Evolutionary conservation across 768 basidiomycete species (phyloP), one percentile per base, ranked within the genome.

Genomic region (Rossbeevera mucosa): DNA sequence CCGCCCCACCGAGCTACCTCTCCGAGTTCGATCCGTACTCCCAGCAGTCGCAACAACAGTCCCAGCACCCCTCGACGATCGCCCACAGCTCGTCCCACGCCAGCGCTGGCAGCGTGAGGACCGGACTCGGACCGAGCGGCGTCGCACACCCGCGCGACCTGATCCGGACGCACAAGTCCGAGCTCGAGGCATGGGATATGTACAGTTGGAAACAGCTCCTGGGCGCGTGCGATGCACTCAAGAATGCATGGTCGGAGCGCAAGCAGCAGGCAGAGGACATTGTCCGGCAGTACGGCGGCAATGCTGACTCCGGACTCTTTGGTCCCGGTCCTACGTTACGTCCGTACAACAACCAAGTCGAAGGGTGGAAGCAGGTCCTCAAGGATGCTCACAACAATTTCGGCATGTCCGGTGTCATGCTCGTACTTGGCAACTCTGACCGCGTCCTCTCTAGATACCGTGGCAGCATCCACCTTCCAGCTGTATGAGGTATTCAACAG

Each of bases 171-270:
- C 79, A 89, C 65, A 90, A 89, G 57, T 62, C 72, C 0, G 80
- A 82, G 64, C 73, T 91, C 24, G 89, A 89, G 57, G 71, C 77
- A 7, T 90, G 88, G 88, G 84, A 89, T 58, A 31, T 68, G 7
- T 80, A 78, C 51, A 70, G 83, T 12, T 90, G 88, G 88, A 88
- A 83, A 65, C 85, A 87, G 69, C 72, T 83, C 31, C 65, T 88
- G 25, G 69, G 68, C 52, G 60, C 78, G 0, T 86, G 89, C 53
- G 85, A 90, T 48, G 71, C 72, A 11, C 75, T 91, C 58, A 85
- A 83, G 68, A 67, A 70, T 21, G 77, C 83, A 1, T 91, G 89
- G 89, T 79, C 78, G 42, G 57, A 47, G 26, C 74, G 84, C 51
- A 85, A 81, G 64, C 72, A 69, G 45, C 83, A 86, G 56, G 67